Percentiles rank a stretch among this genome's conserved stretches.
Evolutionary conservation across 495 filamentous ascomycete species (phyloP).

Genomic region (Trichoderma parareesei): DNA sequence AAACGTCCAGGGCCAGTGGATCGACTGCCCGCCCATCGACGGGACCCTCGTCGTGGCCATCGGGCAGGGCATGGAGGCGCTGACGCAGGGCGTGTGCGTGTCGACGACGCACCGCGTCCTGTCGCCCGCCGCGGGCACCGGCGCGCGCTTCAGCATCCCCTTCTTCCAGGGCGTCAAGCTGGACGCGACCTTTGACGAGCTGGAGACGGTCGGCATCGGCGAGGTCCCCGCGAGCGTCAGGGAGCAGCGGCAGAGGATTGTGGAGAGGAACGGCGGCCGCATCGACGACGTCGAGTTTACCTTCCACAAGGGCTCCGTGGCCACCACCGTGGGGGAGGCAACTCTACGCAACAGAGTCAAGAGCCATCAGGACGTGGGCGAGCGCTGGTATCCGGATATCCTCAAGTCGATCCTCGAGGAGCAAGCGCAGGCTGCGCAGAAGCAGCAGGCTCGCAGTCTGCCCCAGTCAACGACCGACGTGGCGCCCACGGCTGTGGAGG

Average conservation of each 20-base stretch:
- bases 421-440: slow-evolving; percentile 29
- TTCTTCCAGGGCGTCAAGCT: slow-evolving; percentile 90
- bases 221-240: slow-evolving; percentile 61
- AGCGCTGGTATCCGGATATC: slow-evolving; percentile 74
- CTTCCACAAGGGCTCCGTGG: slow-evolving; percentile 53
- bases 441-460: slow-evolving; percentile 18
- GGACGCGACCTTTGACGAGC: slow-evolving; percentile 69
- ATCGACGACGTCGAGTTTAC: slow-evolving; percentile 74
- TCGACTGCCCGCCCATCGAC: slow-evolving; percentile 58
- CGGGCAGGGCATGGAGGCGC: slow-evolving; percentile 83
- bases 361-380: slow-evolving; percentile 84
- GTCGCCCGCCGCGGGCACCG: slow-evolving; percentile 51
- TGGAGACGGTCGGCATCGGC: slow-evolving; percentile 46
- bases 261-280: slow-evolving; percentile 40
- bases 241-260: slow-evolving; percentile 44
- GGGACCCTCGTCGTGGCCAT: slow-evolving; percentile 80
- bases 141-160: slow-evolving; percentile 74
- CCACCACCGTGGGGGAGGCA: slow-evolving; percentile 68
- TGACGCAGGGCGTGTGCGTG: slow-evolving; percentile 82
- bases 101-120: slow-evolving; percentile 81
- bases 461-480: slow-evolving; percentile 15
- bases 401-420: slow-evolving; percentile 41
- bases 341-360: slow-evolving; percentile 81
- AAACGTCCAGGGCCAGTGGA: slow-evolving; percentile 71
- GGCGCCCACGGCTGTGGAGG: slow-evolving; percentile 26